Percentiles rank a stretch among this genome's conserved stretches.
These are phyloP conservation scores for Gypsophila paniculata DNA, from an alignment of 179 eudicot species.

Conservation along the genomic window DNA sequence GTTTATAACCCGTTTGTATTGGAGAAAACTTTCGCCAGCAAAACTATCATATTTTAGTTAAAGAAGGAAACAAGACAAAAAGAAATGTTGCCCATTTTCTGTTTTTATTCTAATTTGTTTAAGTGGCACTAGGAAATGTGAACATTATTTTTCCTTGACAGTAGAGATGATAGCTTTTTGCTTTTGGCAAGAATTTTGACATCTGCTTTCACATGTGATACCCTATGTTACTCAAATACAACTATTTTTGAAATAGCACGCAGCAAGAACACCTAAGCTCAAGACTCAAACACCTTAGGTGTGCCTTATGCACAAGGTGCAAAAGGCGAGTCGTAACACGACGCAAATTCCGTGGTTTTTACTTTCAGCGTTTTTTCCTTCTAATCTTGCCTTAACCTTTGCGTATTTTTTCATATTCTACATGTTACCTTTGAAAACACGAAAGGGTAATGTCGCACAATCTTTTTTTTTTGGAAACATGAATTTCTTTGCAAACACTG, in stretches of 20 bases:
- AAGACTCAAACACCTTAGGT: neutral
- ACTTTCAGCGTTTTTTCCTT: too few relatives aligned
- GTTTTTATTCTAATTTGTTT: neutral
- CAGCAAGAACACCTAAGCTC: neutral
- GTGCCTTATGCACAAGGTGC: neutral
- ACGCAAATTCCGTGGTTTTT: too few relatives aligned
- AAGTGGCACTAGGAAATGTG: neutral
- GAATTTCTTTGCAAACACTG: too few relatives aligned
- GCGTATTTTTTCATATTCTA: too few relatives aligned
- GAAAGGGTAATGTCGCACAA: too few relatives aligned
- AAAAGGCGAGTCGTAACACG: too few relatives aligned
- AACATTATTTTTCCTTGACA: neutral
- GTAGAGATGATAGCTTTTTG: neutral
- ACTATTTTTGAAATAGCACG: neutral
- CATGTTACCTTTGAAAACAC: too few relatives aligned
- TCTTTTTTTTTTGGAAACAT: too few relatives aligned
- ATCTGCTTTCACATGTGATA: neutral
- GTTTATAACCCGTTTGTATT: neutral
- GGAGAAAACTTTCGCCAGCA: neutral
- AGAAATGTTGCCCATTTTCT: neutral
- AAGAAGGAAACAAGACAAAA: neutral
- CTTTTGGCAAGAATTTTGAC: neutral
- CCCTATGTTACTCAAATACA: neutral
- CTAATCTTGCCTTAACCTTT: too few relatives aligned
- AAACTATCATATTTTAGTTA: neutral